Percentiles rank a stretch among this genome's conserved stretches.
These are phyloP conservation scores for Pichia gijzeniarum DNA, from an alignment of 805 yeast species.

Conservation along the genomic window DNA sequence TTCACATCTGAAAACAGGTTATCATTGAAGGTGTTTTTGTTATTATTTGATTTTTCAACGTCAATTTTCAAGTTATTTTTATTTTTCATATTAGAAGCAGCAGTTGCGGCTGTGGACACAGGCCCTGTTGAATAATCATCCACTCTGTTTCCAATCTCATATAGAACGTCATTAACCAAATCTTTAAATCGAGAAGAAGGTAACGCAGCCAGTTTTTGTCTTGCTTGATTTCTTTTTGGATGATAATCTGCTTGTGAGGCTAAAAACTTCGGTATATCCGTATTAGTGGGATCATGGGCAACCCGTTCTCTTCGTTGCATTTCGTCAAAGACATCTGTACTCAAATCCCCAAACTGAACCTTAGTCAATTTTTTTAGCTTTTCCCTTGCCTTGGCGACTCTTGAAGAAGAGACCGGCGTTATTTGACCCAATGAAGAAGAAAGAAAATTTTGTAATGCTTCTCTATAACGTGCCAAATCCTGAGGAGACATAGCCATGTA, in stretches of 20 bases:
- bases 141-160: slow-evolving; percentile 64
- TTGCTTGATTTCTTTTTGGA: slow-evolving; percentile 91
- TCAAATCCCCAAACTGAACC: slow-evolving; percentile 80
- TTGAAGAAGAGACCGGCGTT: slow-evolving; percentile 39
- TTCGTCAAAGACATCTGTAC: slow-evolving; percentile 94
- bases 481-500: slow-evolving; percentile 6
- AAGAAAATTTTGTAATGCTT: slow-evolving; percentile 44
- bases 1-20: slow-evolving; percentile 3
- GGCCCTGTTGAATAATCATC: background rate
- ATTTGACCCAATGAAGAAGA: slow-evolving; percentile 42
- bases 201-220: slow-evolving; percentile 81
- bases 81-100: background rate
- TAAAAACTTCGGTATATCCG: slow-evolving; percentile 46
- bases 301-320: slow-evolving; percentile 60
- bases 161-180: slow-evolving; percentile 81
- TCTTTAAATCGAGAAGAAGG: slow-evolving; percentile 82
- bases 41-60: slow-evolving; percentile 3
- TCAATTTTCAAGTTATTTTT: slow-evolving; percentile 3
- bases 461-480: slow-evolving; percentile 8
- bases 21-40: background rate
- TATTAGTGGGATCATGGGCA: slow-evolving; percentile 38
- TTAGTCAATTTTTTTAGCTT: slow-evolving; percentile 74
- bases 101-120: background rate
- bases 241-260: slow-evolving; percentile 78
- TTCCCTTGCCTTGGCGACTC: slow-evolving; percentile 80